Evolutionary conservation across 306 rosid genomes (phyloP), one percentile per base, ranked within the genome.

Genomic region (Nissolia schottii): DNA sequence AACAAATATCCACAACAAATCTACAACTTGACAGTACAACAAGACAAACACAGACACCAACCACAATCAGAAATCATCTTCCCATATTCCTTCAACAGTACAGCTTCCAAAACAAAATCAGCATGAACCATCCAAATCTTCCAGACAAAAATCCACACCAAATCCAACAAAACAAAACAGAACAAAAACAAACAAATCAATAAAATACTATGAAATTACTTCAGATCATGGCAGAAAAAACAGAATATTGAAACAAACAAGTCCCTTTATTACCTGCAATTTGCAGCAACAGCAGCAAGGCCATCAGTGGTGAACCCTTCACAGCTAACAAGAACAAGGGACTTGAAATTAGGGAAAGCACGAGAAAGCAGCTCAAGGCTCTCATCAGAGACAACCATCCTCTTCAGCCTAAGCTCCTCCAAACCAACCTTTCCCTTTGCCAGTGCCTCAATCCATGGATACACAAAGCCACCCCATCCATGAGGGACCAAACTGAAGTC

Each of bases 281-380:
- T 87, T 55, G 97, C 85, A 81, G 97, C 97, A 22, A 94, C 20
- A 49, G 96, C 90, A 67, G 95, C 93, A 16, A 94, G 95, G 64
- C 97, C 99, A 80, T 83, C 89, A 23, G 99, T 89, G 67, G 96
- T 74, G 76, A 94, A 94, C 64, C 97, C 99, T 78, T 94, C 96
- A 74, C 99, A 94, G 83, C 89, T 89, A 68, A 87, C 88, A 59
- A 94, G 95, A 27, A 89, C 89, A 41, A 94, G 82, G 32, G 96
- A 85, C 84, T 91, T 94, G 15, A 94, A 91, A 77, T 86, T 82
- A n/a, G 48, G 25, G 34, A 94, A 91, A 12, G 97, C 85, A 41
- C 85, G 81, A 5, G 97, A 89, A 72, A 94, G 97, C 16, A 94
- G 81, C 75, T 94, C 92, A 3, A 91, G 91, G 77, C 85, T 79